A percentile compares a stretch with the other conserved stretches of the same genome.
Evolutionary conservation across 2,329 filamentous ascomycete species (phyloP).

Genomic region (Biscogniauxia sp.): DNA sequence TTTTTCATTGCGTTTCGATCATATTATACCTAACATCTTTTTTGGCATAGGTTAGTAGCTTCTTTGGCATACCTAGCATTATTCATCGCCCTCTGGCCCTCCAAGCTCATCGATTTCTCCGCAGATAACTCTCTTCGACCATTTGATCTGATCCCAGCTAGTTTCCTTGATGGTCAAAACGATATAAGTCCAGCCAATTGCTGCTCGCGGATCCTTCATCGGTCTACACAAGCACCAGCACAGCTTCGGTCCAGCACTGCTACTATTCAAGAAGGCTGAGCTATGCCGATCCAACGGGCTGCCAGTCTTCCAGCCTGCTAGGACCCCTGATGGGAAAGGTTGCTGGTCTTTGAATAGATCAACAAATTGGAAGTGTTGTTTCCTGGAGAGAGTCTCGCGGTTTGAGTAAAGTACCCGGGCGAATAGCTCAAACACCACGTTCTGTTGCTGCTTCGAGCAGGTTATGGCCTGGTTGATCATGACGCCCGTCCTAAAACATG

Average conservation of each 20-base stretch:
- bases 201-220: slow-evolving; percentile 21
- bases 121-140: slow-evolving; percentile 20
- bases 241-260: slow-evolving; percentile 15
- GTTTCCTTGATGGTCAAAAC: slow-evolving; percentile 27
- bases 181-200: slow-evolving; percentile 25
- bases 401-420: slow-evolving; percentile 57
- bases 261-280: slow-evolving; percentile 22
- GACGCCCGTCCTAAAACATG: slow-evolving; percentile 64
- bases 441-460: slow-evolving; percentile 33
- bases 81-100: background rate
- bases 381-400: slow-evolving; percentile 46
- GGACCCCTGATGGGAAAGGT: slow-evolving; percentile 42
- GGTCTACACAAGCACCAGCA: slow-evolving; percentile 31
- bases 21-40: too few relatives aligned
- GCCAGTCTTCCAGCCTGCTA: slow-evolving; percentile 27
- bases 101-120: slow-evolving; percentile 8
- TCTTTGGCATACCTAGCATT: too few relatives aligned
- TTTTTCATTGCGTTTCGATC: too few relatives aligned
- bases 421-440: slow-evolving; percentile 59
- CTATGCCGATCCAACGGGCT: slow-evolving; percentile 28
- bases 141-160: slow-evolving; percentile 24
- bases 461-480: slow-evolving; percentile 47
- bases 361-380: slow-evolving; percentile 62
- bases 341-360: slow-evolving; percentile 60
- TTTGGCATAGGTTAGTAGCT: too few relatives aligned